Evolutionary conservation across 768 basidiomycete species (phyloP).

Genomic region (Hygrophorus pudorinus): DNA sequence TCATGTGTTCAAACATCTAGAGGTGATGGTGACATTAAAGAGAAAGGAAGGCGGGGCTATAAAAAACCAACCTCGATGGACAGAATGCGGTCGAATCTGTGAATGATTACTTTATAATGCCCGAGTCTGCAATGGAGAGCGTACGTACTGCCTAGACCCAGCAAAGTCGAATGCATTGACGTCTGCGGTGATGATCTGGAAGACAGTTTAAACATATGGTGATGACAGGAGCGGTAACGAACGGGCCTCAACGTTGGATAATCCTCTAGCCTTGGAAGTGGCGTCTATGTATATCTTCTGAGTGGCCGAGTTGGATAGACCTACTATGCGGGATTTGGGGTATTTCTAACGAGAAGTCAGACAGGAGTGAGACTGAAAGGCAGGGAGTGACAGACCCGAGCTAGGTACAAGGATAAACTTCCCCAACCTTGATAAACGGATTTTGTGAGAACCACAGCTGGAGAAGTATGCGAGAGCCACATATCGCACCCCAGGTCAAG

Average conservation of each 20-base stretch:
- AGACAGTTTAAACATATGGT: background rate
- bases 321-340: slow-evolving; percentile 50
- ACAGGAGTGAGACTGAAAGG: background rate
- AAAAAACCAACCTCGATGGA: slow-evolving; percentile 51
- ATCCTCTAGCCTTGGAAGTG: slow-evolving; percentile 34
- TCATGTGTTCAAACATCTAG: slow-evolving; percentile 72
- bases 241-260: slow-evolving; percentile 43
- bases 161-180: slow-evolving; percentile 55
- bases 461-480: slow-evolving; percentile 7
- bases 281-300: slow-evolving; percentile 58
- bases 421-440: slow-evolving; percentile 44
- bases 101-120: background rate
- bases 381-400: slow-evolving; percentile 29
- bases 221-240: background rate
- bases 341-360: slow-evolving; percentile 39
- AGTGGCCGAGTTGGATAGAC: slow-evolving; percentile 58
- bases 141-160: slow-evolving; percentile 30
- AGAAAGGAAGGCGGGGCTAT: background rate
- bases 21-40: background rate
- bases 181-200: slow-evolving; percentile 56
- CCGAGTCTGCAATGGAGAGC: background rate
- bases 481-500: slow-evolving; percentile 61
- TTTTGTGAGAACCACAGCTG: background rate
- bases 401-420: slow-evolving; percentile 56
- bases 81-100: slow-evolving; percentile 59